These are phyloP conservation scores for Tylopilus felleus DNA, from an alignment of 768 basidiomycete genomes.

Conservation along the genomic window DNA sequence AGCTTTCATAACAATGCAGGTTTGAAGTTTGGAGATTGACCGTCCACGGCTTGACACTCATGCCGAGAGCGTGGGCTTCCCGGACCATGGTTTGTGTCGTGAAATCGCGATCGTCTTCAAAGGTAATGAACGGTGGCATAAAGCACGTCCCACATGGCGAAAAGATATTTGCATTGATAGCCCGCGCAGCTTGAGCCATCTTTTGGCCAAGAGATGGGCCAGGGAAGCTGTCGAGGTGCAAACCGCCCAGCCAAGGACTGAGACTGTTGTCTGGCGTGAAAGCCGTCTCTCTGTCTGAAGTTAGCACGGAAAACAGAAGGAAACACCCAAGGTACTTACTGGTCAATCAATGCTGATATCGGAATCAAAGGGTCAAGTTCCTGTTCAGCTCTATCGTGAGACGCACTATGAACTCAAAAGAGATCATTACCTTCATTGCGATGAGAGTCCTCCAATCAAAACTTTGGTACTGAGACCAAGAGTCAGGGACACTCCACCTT, in stretches of 20 bases:
- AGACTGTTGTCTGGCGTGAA: conserved; percentile 39
- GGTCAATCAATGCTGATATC: conserved; percentile 64
- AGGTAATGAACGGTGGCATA: conserved; percentile 43
- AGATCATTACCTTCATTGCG: conserved; percentile 55
- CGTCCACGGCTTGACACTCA: conserved; percentile 73
- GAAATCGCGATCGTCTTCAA: conserved; percentile 48
- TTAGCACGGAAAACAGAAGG: not conserved
- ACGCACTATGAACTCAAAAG: not conserved
- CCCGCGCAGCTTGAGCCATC: conserved; percentile 65
- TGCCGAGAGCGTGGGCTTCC: conserved; percentile 57
- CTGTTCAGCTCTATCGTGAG: conserved; percentile 30
- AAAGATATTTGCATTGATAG: conserved; percentile 61
- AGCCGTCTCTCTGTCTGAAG: conserved; percentile 36
- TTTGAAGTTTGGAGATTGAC: conserved; percentile 35
- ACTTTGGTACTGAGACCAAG: conserved; percentile 61
- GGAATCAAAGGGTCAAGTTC: conserved; percentile 52
- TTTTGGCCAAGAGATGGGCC: conserved; percentile 55
- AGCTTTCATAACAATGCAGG: not conserved
- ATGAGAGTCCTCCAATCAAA: conserved; percentile 79
- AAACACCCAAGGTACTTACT: conserved; percentile 38
- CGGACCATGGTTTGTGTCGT: conserved; percentile 67
- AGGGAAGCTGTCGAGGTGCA: conserved; percentile 59
- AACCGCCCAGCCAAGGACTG: conserved; percentile 68
- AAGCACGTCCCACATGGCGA: conserved; percentile 52
- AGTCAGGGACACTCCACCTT: not conserved